Evolutionary conservation across 805 yeast species (phyloP), one percentile per base, ranked within the genome.

Genomic region (Ogataea pignaliae): DNA sequence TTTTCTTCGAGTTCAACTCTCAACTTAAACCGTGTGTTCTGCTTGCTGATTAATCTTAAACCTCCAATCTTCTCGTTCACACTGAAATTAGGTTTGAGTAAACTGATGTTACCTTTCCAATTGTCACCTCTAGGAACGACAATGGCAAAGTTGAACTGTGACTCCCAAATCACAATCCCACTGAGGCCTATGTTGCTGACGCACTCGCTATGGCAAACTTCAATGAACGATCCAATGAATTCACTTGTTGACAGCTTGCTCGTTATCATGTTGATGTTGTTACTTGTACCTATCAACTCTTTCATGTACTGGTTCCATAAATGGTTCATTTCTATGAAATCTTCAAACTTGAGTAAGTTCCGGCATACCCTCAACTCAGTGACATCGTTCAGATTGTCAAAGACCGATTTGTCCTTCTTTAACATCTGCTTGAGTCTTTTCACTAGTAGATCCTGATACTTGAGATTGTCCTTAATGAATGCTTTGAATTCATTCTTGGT

Each of bases 151-250:
- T 76, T 75, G 51, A 80, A 79, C 59, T 85, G 88, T 9, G 91
- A 76, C 59, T 89, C 97, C 85, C 93, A 86, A 2, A 87, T 66
- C 2, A 89, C 86, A 5, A 89, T 85, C 0, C 97, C 97, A 33
- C 69, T 52, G 29, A 73, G 54, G 0, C 93, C 95, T 8, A 83
- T 70, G 43, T 77, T 57, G 40, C 78, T 73, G 5, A 71, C 66
- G 54, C 83, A 84, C 16, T 66, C 64, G n/a, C 87, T 71, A 38
- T 78, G 74, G 2, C 70, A 54, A 0, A 89, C 89, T 12, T 70
- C 71, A 12, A 88, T 45, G 35, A 63, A 60, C n/a, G 93, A 77
- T 3, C 97, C 97, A 53, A 83, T 84, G 63, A 76, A 85, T 56
- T 89, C 97, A 1, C 93, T 87, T 47, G 83, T 74, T 1, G 91